Evolutionary conservation across 2,329 filamentous ascomycete species (phyloP).

Genomic region (Aureobasidium sp.): DNA sequence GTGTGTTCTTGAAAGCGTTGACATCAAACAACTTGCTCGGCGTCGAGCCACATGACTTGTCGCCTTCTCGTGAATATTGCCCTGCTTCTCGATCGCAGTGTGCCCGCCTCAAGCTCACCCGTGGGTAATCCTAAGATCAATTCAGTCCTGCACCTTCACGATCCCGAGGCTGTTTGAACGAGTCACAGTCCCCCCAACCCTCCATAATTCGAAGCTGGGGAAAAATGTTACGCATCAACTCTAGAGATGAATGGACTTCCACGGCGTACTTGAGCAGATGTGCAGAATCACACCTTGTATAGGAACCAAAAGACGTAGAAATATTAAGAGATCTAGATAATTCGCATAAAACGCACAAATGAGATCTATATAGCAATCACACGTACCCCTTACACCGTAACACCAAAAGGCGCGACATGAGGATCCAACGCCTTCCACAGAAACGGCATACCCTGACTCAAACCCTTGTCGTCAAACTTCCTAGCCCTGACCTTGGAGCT

Average conservation of each 20-base stretch:
- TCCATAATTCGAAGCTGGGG: too few species aligned
- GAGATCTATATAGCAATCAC: not conserved
- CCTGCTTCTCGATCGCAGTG: too few species aligned
- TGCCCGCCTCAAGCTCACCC: too few species aligned
- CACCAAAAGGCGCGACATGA: not conserved
- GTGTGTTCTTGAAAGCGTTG: too few species aligned
- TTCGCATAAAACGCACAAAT: too few species aligned
- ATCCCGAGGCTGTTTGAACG: too few species aligned
- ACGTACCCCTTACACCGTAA: not conserved
- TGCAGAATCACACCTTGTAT: not conserved
- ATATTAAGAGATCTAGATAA: not conserved
- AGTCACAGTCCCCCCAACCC: too few species aligned
- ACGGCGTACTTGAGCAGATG: not conserved
- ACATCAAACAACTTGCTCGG: too few species aligned
- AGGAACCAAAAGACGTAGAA: not conserved
- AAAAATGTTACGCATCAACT: not conserved
- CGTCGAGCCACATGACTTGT: too few species aligned
- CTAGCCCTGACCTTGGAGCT: not conserved
- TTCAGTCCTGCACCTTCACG: too few species aligned
- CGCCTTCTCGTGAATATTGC: too few species aligned
- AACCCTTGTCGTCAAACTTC: not conserved
- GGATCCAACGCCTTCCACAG: not conserved
- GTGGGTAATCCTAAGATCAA: too few species aligned
- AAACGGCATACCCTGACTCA: conserved; percentile 2
- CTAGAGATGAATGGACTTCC: not conserved